A percentile compares a stretch with the other conserved stretches of the same genome.
Conservation (phyloP, 2,329 filamentous ascomycete genomes). For the Neurospora sp. region DNA sequence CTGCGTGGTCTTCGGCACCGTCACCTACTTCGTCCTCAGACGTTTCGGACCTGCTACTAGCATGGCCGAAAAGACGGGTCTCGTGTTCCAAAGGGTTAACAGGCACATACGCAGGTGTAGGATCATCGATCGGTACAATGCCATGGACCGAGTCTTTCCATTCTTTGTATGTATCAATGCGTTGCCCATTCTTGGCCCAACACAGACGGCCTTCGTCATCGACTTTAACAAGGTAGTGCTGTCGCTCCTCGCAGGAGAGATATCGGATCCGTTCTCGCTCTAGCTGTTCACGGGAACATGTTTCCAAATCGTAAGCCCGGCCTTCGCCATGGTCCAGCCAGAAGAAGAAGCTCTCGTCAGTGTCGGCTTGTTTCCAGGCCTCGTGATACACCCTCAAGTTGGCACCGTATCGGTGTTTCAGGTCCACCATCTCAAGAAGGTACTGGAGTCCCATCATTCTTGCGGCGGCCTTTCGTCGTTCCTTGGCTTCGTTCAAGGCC, state of each 20-base stretch:
- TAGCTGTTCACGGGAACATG: constrained; percentile 63
- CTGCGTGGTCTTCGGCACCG: constrained; percentile 48
- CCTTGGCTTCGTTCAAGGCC: constrained; percentile 39
- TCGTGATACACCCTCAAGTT: constrained; percentile 75
- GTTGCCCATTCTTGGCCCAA: constrained; percentile 74
- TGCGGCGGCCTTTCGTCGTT: constrained; percentile 52
- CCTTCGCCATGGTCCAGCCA: constrained; percentile 84
- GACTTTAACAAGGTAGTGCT: constrained; percentile 70
- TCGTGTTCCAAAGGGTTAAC: constrained; percentile 21
- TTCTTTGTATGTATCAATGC: constrained; percentile 65
- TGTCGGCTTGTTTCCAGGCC: constrained; percentile 69
- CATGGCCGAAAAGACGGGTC: constrained; percentile 20
- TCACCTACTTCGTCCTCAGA: constrained; percentile 12
- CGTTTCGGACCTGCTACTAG: constrained; percentile 17
- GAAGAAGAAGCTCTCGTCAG: constrained; percentile 84
- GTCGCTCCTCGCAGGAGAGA: constrained; percentile 69
- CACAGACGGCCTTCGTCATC: constrained; percentile 66
- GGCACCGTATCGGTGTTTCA: constrained; percentile 79
- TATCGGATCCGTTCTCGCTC: constrained; percentile 78
- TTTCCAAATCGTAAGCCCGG: constrained; percentile 55
- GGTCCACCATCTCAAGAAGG: constrained; percentile 76
- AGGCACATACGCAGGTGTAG: constrained; percentile 41
- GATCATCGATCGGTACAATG: constrained; percentile 53
- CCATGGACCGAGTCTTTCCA: constrained; percentile 75
- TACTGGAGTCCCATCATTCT: constrained; percentile 81